phyloP scores from a whole-genome alignment of 2,329 filamentous ascomycete genomes.

The Mycosphaerelloides madeirae region DNA sequence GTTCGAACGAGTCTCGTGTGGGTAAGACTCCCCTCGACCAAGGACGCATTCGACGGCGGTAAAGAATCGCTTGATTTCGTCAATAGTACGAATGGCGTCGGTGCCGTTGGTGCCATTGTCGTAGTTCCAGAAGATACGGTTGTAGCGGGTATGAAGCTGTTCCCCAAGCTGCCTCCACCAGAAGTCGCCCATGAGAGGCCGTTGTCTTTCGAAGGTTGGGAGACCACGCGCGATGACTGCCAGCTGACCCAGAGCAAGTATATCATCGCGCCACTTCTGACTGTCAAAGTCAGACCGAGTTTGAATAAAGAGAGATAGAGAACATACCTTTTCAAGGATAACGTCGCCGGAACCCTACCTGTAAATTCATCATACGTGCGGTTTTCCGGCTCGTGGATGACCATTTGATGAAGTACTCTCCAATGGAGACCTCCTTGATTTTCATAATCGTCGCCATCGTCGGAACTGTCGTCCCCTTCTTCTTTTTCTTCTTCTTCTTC shows the following conservation, averaged over 20 bases:
- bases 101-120: neutral
- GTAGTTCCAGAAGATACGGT: neutral
- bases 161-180: constrained; percentile 1
- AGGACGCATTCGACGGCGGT: constrained; percentile 9
- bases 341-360: too few relatives aligned
- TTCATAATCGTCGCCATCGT: constrained; percentile 1
- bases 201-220: neutral
- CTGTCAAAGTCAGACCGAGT: too few relatives aligned
- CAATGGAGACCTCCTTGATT: neutral
- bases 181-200: constrained; percentile 2
- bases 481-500: constrained; percentile 6
- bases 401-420: neutral
- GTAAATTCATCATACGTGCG: neutral
- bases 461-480: constrained; percentile 7
- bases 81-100: constrained; percentile 12
- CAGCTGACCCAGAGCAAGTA: too few relatives aligned
- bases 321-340: too few relatives aligned
- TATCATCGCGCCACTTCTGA: too few relatives aligned
- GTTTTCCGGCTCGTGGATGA: constrained; percentile 2
- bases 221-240: too few relatives aligned
- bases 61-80: constrained; percentile 9
- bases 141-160: neutral
- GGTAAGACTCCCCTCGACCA: neutral
- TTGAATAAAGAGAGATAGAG: too few relatives aligned
- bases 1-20: too few relatives aligned